Conservation (phyloP, 495 filamentous ascomycete genomes). For the Recurvomyces mirabilis region DNA sequence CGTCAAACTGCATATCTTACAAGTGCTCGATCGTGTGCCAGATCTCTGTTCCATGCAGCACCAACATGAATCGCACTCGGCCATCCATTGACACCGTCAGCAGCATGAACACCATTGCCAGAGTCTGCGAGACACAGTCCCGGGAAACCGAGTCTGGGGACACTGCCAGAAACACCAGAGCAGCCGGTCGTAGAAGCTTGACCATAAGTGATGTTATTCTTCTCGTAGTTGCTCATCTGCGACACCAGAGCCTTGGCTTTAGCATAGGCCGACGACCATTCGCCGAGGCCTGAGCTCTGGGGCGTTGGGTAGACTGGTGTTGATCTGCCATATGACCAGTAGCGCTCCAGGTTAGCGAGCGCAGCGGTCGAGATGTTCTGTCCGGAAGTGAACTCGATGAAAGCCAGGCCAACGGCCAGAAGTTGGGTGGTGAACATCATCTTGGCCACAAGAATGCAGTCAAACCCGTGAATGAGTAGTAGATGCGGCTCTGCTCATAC, state of each 20-base stretch:
- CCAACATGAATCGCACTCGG: conserved; percentile 47
- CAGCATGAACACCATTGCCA: conserved; percentile 47
- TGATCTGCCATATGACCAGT: conserved; percentile 15
- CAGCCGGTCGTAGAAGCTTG: conserved; percentile 36
- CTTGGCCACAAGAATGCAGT: background rate
- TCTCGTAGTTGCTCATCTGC: conserved; percentile 19
- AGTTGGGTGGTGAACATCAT: conserved; percentile 1
- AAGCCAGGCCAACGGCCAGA: background rate
- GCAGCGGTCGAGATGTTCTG: background rate
- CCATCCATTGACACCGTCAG: conserved; percentile 51
- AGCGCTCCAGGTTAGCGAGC: conserved; percentile 12
- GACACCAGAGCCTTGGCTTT: conserved; percentile 11
- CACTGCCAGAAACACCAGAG: conserved; percentile 39
- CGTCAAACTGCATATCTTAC: too few species aligned
- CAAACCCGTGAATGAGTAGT: too few species aligned
- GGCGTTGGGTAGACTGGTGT: conserved; percentile 18
- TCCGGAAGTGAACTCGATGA: background rate
- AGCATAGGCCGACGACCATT: conserved; percentile 12
- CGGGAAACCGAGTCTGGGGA: conserved; percentile 45
- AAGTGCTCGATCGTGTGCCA: conserved; percentile 15
- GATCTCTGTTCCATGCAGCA: conserved; percentile 23
- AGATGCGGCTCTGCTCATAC: too few species aligned
- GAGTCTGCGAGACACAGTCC: conserved; percentile 56
- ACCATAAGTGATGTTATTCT: conserved; percentile 20
- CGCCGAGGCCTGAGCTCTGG: conserved; percentile 2